Evolutionary conservation across 768 basidiomycete genomes (phyloP).

Genomic region (Nevesoporus exiguus): DNA sequence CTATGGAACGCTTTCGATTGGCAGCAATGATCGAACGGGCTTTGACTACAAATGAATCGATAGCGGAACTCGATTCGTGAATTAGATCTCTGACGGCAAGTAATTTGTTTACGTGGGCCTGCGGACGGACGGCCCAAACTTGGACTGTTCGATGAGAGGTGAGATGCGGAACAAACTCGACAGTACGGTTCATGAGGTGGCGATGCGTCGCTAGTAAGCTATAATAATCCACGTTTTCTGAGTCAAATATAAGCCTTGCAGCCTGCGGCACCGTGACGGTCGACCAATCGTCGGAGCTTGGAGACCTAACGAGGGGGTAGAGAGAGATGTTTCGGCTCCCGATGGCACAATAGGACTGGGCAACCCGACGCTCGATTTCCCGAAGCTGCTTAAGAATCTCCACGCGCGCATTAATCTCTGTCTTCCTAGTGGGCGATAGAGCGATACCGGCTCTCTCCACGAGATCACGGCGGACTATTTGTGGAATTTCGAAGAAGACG

Average conservation of each 20-base stretch:
- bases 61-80: conserved; percentile 34
- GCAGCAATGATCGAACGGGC: conserved; percentile 41
- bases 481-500: conserved; percentile 57
- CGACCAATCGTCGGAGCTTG: conserved; percentile 50
- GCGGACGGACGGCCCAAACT: conserved; percentile 62
- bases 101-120: conserved; percentile 50
- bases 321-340: conserved; percentile 25
- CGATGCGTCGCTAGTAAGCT: conserved; percentile 57
- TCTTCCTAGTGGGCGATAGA: conserved; percentile 25
- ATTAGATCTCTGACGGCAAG: conserved; percentile 48
- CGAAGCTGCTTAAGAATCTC: conserved; percentile 60
- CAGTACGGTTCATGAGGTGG: conserved; percentile 52
- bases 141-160: conserved; percentile 45
- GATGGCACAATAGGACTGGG: conserved; percentile 39
- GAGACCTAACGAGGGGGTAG: conserved; percentile 46
- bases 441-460: conserved; percentile 45
- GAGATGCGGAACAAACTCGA: conserved; percentile 51
- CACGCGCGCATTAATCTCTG: conserved; percentile 57
- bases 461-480: conserved; percentile 46
- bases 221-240: conserved; percentile 27
- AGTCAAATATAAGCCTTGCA: conserved; percentile 40
- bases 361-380: conserved; percentile 46
- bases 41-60: conserved; percentile 51
- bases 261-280: conserved; percentile 53
- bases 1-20: conserved; percentile 28